Evolutionary conservation across 139 green algal species (phyloP).

Genomic region (Micractinium sp.): DNA sequence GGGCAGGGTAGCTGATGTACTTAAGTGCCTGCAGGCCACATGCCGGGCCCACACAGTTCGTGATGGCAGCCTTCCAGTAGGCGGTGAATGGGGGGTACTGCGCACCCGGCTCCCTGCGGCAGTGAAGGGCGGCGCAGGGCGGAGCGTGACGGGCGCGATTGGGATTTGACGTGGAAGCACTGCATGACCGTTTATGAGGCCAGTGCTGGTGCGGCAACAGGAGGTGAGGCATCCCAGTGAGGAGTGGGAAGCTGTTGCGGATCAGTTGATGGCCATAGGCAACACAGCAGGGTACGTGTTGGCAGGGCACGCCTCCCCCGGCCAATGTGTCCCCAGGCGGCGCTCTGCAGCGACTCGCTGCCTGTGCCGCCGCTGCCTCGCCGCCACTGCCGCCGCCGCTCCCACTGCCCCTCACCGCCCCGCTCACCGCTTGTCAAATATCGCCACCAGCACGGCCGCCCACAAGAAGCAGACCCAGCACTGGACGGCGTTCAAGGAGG

Average conservation of each 20-base stretch:
- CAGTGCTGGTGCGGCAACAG: too few relatives aligned
- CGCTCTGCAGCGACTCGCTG: background rate
- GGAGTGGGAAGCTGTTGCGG: too few relatives aligned
- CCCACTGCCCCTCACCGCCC: background rate
- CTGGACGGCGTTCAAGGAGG: conserved; percentile 89
- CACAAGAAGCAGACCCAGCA: conserved; percentile 87
- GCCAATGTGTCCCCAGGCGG: background rate
- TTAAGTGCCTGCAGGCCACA: conserved; percentile 90
- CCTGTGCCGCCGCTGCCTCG: background rate
- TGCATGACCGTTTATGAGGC: too few relatives aligned
- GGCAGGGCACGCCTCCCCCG: too few relatives aligned
- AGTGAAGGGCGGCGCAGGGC: background rate
- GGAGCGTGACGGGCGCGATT: too few relatives aligned
- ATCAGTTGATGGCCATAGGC: background rate
- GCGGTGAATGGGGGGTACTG: conserved; percentile 54
- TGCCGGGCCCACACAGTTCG: conserved; percentile 90
- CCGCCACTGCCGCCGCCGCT: background rate
- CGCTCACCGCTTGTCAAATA: conserved; percentile 24
- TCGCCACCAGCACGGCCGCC: conserved; percentile 67
- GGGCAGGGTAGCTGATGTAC: conserved; percentile 94
- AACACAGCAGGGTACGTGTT: too few relatives aligned
- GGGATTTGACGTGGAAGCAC: too few relatives aligned
- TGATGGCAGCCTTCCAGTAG: conserved; percentile 86
- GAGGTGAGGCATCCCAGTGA: too few relatives aligned
- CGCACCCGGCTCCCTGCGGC: conserved; percentile 20